Evolutionary conservation across 495 filamentous ascomycete species (phyloP), one percentile per base, ranked within the genome.

Genomic region (Haplographium delicatum): DNA sequence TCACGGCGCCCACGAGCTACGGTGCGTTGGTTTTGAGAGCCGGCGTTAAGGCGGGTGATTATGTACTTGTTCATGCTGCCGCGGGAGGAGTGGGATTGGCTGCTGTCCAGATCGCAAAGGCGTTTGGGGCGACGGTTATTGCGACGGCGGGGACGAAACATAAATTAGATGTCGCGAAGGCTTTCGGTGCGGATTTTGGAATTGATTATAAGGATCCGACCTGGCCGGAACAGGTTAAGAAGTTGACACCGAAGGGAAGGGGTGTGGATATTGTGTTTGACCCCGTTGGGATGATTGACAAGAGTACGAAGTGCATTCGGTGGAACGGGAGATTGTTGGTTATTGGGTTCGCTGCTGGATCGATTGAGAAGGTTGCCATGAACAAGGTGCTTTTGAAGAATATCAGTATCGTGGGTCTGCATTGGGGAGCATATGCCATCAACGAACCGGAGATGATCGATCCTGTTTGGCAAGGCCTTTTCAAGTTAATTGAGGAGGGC

Each of bases 381-480:
- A 97, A 97, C 65, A 80, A 89, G 67, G 87, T 95, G 19, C 65
- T 96, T 57, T 70, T 97, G 59, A 97, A 96, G 78, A 97, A 97
- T 68, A 90, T 96, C 47, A 85, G 81, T 55, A 64, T 97, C 11
- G 85, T 96, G 3, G 91, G 91, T 1, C 67, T 96, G 60, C 89
- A 95, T 66, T 97, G 91, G 91, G 91, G 91, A 1, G 73, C 79
- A 65, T 97, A 95, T 72, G 72, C 82, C 2, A 75, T 68, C 26
- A 76, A 80, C 55, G 89, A 95, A 72, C 80, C 70, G 42, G 78
- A 84, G 66, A 86, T 76, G 5, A 79, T 93, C 0, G 73, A 72
- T 18, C 66, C 60, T 3, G 90, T 96, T 1, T 97, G 91, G 91
- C 62, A 82, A 45, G 90, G 86, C 1, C 74, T 97, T 39, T 85